Evolutionary conservation across 2,329 filamentous ascomycete species (phyloP), one percentile per base, ranked within the genome.

Genomic region (Aureobasidium melanogenum): DNA sequence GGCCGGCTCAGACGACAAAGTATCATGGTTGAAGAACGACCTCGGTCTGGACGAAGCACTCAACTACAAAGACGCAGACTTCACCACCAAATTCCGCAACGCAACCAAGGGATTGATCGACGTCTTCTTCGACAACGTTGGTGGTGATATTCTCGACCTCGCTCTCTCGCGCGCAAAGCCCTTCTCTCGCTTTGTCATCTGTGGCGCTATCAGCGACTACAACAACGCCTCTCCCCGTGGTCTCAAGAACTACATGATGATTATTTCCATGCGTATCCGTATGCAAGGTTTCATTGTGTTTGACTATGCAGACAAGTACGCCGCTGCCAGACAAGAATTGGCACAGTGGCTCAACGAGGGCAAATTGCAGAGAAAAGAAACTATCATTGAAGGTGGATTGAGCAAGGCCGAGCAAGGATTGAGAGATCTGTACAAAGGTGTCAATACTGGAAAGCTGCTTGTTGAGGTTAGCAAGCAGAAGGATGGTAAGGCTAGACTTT

Each of bases 261-360:
- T 82, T 58, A 74, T 82, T 46, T 71, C 74, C 6, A 83, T 83
- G 78, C 74, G 83, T 63, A 81, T 85, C 44, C 69, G 73, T 72
- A 84, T 89, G 78, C 80, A 87, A 74, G 87, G 87, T 0, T 91
- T 92, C 73, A 86, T 91, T 64, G 82, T 90, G 52, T 82, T 88
- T 60, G 88, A 91, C 71, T 89, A 81, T 68, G 73, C 72, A 5
- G 75, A 80, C 57, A 78, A 86, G 68, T 88, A 82, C 69, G 69
- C 78, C 0, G 71, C 75, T 44, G 88, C 86, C 26, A 26, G 81
- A 66, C 76, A 80, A 69, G 79, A 90, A 67, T 75, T 91, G 15
- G 80, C 80, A 1, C 72, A 82, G 64, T 91, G 88, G 88, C 70
- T 90, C n/a, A 75, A 77, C 1, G 84, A 89, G 70, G 88, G 88